Evolutionary conservation across 345 rosid genomes (phyloP).

Genomic region (Mallotus nudiflorus): DNA sequence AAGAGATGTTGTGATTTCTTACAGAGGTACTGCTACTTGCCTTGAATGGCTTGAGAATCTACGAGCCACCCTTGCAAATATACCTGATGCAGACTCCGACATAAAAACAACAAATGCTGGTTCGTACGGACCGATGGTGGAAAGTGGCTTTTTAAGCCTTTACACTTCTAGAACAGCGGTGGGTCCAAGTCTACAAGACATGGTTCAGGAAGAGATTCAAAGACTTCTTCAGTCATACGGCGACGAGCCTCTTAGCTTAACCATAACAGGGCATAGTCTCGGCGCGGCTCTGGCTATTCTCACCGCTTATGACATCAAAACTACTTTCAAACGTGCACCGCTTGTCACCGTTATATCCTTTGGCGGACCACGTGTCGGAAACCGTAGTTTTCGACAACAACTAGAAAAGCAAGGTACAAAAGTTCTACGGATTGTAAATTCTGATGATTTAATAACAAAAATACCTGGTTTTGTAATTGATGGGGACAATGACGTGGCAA

Average conservation of each 20-base stretch:
- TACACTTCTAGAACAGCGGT: conserved; percentile 21
- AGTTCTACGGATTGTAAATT: conserved; percentile 78
- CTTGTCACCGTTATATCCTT: conserved; percentile 84
- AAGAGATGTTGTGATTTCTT: conserved; percentile 80
- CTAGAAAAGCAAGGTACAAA: conserved; percentile 74
- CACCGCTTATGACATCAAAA: conserved; percentile 47
- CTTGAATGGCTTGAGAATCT: conserved; percentile 94
- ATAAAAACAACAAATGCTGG: not conserved
- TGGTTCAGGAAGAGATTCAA: conserved; percentile 23
- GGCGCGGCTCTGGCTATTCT: conserved; percentile 34
- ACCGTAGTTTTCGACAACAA: conserved; percentile 53
- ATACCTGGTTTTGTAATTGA: conserved; percentile 80
- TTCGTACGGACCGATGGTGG: conserved; percentile 20
- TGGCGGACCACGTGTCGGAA: conserved; percentile 93
- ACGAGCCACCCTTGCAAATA: conserved; percentile 64
- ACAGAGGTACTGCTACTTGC: conserved; percentile 86
- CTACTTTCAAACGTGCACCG: conserved; percentile 50
- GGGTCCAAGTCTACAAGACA: conserved; percentile 25
- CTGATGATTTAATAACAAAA: conserved; percentile 81
- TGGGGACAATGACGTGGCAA: conserved; percentile 25
- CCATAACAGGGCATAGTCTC: conserved; percentile 35
- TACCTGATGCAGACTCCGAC: conserved; percentile 27
- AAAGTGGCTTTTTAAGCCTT: conserved; percentile 32
- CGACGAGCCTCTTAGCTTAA: conserved; percentile 33
- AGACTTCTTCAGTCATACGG: conserved; percentile 20